Percentiles rank a stretch among this genome's conserved stretches.
phyloP scores from a whole-genome alignment of 805 yeast species.

The Schizosaccharomyces lindneri region DNA sequence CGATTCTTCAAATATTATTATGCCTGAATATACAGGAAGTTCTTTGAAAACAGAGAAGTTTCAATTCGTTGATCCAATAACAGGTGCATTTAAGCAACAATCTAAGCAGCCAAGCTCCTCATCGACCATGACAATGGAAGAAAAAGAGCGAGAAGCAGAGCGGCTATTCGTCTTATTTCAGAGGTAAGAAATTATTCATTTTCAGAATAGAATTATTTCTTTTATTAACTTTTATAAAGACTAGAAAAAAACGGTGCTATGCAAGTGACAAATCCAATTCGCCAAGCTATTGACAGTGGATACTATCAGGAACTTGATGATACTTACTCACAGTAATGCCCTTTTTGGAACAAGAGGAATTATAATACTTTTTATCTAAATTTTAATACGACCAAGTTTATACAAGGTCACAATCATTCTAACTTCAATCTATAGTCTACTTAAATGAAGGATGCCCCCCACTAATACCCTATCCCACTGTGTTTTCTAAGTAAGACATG shows the following conservation, averaged over 20 bases:
- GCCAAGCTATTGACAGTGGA: not conserved
- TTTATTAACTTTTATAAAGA: not conserved
- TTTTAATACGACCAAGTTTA: no score
- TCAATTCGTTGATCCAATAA: constrained; percentile 9
- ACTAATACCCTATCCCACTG: no score
- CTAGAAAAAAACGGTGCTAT: constrained; percentile 10
- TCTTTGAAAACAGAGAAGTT: not conserved
- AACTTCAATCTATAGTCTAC: no score
- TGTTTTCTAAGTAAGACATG: no score
- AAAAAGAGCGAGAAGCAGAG: constrained; percentile 23
- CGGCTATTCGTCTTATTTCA: constrained; percentile 20
- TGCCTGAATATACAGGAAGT: not conserved
- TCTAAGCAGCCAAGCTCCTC: constrained; percentile 3
- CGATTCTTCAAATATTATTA: not conserved
- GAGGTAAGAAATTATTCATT: constrained; percentile 8
- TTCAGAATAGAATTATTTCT: not conserved
- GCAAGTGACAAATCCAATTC: not conserved
- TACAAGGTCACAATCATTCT: no score
- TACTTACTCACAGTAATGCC: not conserved
- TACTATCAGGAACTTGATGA: not conserved
- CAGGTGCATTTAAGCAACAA: constrained; percentile 10
- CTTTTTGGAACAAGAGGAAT: not conserved
- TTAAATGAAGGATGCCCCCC: no score
- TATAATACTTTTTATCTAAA: no score
- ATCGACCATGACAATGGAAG: constrained; percentile 18